phyloP scores from a whole-genome alignment of 805 yeast genomes.

The Barnettozyma sp. region DNA sequence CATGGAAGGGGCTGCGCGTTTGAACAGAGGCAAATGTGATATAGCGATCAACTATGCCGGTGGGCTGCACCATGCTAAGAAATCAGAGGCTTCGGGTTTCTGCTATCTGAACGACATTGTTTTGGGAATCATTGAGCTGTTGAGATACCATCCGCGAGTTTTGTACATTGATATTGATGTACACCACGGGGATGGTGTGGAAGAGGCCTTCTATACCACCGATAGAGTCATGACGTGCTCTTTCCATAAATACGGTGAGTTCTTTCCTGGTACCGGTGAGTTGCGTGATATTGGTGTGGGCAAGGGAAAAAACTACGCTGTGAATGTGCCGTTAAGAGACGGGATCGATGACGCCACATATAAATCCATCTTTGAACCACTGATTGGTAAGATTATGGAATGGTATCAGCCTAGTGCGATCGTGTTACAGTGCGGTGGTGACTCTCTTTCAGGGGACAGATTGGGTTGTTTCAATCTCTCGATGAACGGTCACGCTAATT shows the following conservation, averaged over 20 bases:
- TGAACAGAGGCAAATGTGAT: constrained; percentile 81
- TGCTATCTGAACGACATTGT: constrained; percentile 95
- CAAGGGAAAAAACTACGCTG: constrained; percentile 78
- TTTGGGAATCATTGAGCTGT: constrained; percentile 72
- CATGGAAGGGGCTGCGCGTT: constrained; percentile 82
- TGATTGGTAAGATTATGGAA: constrained; percentile 69
- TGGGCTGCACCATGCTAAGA: constrained; percentile 94
- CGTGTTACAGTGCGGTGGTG: constrained; percentile 97
- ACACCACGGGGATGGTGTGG: constrained; percentile 98
- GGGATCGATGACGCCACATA: constrained; percentile 94
- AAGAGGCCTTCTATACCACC: constrained; percentile 91
- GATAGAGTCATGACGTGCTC: constrained; percentile 96
- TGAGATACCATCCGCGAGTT: constrained; percentile 87
- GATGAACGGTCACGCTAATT: constrained; percentile 91
- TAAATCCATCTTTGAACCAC: constrained; percentile 84
- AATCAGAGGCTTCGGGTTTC: constrained; percentile 89
- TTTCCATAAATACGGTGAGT: constrained; percentile 92
- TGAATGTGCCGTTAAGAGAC: constrained; percentile 89
- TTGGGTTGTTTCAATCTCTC: constrained; percentile 90
- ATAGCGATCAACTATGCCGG: constrained; percentile 96
- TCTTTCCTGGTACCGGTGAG: constrained; percentile 96
- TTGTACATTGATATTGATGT: constrained; percentile 90
- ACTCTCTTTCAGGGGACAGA: constrained; percentile 87
- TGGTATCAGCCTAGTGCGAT: constrained; percentile 70
- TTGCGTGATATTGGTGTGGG: constrained; percentile 86